Evolutionary conservation across 805 yeast species (phyloP).

Genomic region (Wickerhamiella dianesei): DNA sequence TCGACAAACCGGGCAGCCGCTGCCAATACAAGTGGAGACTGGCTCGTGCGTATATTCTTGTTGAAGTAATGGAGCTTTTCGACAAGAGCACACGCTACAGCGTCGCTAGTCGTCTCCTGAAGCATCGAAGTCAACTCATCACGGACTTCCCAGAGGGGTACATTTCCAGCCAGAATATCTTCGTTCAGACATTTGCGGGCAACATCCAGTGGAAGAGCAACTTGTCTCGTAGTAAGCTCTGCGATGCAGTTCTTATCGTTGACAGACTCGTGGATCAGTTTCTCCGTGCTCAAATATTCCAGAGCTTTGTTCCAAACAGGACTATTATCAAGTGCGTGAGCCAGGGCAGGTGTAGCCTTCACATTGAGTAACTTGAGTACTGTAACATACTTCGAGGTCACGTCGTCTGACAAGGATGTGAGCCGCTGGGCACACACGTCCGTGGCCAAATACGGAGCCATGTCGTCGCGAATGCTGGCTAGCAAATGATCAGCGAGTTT

Average conservation of each 20-base stretch:
- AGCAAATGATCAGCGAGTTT: slow-evolving; percentile 11
- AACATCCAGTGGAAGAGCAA: slow-evolving; percentile 6
- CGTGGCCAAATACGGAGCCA: slow-evolving; percentile 4
- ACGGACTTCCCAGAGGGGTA: slow-evolving; percentile 4
- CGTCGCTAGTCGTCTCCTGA: not conserved
- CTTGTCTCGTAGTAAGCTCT: slow-evolving; percentile 10
- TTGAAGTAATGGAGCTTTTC: slow-evolving; percentile 2
- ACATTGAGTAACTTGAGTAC: slow-evolving; percentile 1
- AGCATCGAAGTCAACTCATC: not conserved
- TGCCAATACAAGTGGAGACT: not conserved
- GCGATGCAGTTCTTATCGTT: not conserved
- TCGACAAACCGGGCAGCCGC: not conserved
- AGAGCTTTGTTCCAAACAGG: slow-evolving; percentile 15
- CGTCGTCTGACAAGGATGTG: not conserved
- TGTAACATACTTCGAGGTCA: not conserved
- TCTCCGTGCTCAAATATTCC: slow-evolving; percentile 6
- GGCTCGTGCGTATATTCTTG: not conserved
- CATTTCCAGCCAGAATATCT: slow-evolving; percentile 7
- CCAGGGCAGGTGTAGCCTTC: slow-evolving; percentile 5
- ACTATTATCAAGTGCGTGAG: slow-evolving; percentile 3
- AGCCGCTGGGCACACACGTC: not conserved
- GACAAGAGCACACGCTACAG: slow-evolving; percentile 11
- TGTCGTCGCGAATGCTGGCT: slow-evolving; percentile 14
- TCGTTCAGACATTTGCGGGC: not conserved
- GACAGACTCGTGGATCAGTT: slow-evolving; percentile 3